A percentile compares a stretch with the other conserved stretches of the same genome.
Evolutionary conservation across 108 stramenopile species (phyloP).

Genomic region (Pseudonitzschia multiseries): DNA sequence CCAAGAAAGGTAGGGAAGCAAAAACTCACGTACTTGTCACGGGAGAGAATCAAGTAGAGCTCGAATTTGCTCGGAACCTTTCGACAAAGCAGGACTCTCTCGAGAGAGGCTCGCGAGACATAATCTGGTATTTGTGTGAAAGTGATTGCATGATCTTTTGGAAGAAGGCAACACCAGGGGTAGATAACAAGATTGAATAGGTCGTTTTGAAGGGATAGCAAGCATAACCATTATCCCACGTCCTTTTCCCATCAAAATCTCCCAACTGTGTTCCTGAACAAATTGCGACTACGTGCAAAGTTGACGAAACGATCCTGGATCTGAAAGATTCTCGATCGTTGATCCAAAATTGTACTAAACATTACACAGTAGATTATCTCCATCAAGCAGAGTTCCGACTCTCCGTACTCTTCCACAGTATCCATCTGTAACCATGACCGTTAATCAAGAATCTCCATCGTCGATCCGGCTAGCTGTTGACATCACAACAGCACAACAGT

Average conservation of each 20-base stretch:
- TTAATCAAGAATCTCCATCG: conserved; percentile 5
- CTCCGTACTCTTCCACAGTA: background rate
- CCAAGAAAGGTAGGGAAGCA: background rate
- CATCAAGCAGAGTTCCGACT: background rate
- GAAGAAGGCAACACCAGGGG: background rate
- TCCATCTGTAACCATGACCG: background rate
- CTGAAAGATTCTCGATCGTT: background rate
- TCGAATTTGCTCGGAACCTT: too few species aligned
- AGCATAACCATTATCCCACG: conserved; percentile 15
- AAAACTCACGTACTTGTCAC: background rate
- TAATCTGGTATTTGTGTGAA: conserved; percentile 3
- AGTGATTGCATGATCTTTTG: conserved; percentile 2
- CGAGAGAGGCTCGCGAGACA: background rate
- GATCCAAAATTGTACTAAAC: background rate
- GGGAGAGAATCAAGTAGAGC: too few species aligned
- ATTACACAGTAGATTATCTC: background rate
- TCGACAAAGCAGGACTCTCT: too few species aligned
- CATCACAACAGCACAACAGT: background rate
- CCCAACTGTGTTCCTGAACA: background rate
- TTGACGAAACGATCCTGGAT: too few species aligned
- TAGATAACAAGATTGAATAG: conserved; percentile 15
- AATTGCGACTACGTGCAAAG: background rate
- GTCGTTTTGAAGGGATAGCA: conserved; percentile 18
- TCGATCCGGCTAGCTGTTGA: background rate
- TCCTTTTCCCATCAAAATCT: background rate